These are phyloP conservation scores for Lactifluus subvellereus DNA, from an alignment of 768 basidiomycete species.

Conservation along the genomic window DNA sequence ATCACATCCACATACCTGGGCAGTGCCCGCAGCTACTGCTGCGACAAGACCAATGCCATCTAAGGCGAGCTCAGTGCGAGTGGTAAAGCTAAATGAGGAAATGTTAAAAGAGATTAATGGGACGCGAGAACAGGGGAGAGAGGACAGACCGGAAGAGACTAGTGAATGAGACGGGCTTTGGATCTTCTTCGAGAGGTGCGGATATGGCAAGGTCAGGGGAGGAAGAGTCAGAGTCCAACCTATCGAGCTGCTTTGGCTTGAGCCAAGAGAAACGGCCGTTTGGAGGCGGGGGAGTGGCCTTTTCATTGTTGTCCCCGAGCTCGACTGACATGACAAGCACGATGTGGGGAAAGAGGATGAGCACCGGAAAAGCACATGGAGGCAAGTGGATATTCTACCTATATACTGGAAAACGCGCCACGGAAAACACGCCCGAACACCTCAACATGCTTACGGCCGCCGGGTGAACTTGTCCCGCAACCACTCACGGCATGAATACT, in stretches of 20 bases:
- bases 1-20: constrained; percentile 47
- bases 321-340: constrained; percentile 7
- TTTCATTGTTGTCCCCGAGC: neutral
- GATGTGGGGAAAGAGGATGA: neutral
- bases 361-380: neutral
- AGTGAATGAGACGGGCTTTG: constrained; percentile 30
- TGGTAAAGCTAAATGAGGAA: constrained; percentile 52
- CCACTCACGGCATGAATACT: no score
- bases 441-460: no score
- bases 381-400: no score
- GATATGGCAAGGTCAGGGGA: neutral
- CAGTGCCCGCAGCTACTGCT: constrained; percentile 66
- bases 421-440: no score
- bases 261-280: neutral
- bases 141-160: constrained; percentile 25
- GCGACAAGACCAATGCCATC: constrained; percentile 62
- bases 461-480: no score
- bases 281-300: neutral
- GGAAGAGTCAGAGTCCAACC: neutral
- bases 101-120: neutral
- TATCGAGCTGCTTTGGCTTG: constrained; percentile 9
- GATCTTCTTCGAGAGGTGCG: neutral
- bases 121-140: neutral
- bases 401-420: no score
- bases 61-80: constrained; percentile 55